Conservation (phyloP, 352 stramenopile species). For the Pythium insidiosum region DNA sequence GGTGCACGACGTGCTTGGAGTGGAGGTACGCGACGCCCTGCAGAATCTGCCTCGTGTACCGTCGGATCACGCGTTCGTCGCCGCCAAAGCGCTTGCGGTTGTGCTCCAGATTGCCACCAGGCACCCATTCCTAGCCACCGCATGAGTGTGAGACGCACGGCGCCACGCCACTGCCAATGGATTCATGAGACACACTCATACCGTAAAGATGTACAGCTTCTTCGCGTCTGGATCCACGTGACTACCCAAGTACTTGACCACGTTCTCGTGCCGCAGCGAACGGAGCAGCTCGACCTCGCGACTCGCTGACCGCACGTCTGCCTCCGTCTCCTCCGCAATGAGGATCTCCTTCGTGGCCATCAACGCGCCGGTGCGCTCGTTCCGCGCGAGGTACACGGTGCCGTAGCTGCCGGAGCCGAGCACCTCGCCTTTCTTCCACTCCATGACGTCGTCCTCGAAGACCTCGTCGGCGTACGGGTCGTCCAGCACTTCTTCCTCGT, state of each 20-base stretch:
- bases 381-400: conserved; percentile 80
- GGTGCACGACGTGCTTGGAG: conserved; percentile 64
- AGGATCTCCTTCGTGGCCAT: conserved; percentile 54
- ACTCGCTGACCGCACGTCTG: conserved; percentile 22
- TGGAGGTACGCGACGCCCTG: conserved; percentile 85
- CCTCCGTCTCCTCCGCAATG: conserved; percentile 16
- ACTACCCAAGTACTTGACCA: conserved; percentile 84
- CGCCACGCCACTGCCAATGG: neutral
- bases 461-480: conserved; percentile 31
- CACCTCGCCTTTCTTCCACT: conserved; percentile 49
- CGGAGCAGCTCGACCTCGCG: conserved; percentile 81
- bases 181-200: neutral
- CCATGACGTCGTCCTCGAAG: conserved; percentile 40
- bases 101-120: conserved; percentile 72
- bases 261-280: conserved; percentile 81
- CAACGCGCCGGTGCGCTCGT: conserved; percentile 68
- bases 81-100: conserved; percentile 78
- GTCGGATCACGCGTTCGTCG: conserved; percentile 56
- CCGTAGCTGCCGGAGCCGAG: conserved; percentile 63
- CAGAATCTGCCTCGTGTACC: conserved; percentile 82
- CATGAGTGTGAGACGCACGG: neutral
- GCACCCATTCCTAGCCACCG: conserved; percentile 67
- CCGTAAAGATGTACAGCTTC: conserved; percentile 78
- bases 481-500: conserved; percentile 3
- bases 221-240: conserved; percentile 41